phyloP scores from a whole-genome alignment of 1,284 basidiomycete genomes.

The Trametes hirsuta region DNA sequence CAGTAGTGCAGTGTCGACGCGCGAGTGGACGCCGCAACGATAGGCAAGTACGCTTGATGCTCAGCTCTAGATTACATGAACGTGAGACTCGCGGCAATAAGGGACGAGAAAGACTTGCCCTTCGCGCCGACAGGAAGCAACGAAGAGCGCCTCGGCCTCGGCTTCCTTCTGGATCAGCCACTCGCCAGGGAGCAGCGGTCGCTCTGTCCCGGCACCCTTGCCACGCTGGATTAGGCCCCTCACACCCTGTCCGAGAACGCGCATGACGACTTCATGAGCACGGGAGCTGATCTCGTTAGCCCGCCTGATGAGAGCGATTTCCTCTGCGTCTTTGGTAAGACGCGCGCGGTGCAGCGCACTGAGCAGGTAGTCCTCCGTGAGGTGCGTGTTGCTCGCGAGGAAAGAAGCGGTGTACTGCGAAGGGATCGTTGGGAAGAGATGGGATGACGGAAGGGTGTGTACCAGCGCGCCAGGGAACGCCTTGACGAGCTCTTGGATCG shows the following conservation, averaged over 20 bases:
- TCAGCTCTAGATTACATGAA: slow-evolving; percentile 53
- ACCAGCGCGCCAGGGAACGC: slow-evolving; percentile 61
- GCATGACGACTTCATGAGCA: slow-evolving; percentile 90
- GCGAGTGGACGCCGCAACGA: slow-evolving; percentile 82
- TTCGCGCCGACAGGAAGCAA: slow-evolving; percentile 82
- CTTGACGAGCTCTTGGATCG: slow-evolving; percentile 57
- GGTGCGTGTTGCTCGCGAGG: slow-evolving; percentile 37
- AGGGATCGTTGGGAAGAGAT: slow-evolving; percentile 57
- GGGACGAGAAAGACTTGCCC: slow-evolving; percentile 54
- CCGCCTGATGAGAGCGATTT: slow-evolving; percentile 73
- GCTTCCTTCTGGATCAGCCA: slow-evolving; percentile 91
- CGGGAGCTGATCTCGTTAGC: slow-evolving; percentile 86
- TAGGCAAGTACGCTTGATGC: slow-evolving; percentile 90
- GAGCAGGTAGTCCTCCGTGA: slow-evolving; percentile 66
- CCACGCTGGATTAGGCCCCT: slow-evolving; percentile 52
- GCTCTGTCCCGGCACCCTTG: slow-evolving; percentile 48
- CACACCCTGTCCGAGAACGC: slow-evolving; percentile 80
- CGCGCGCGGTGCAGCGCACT: slow-evolving; percentile 77
- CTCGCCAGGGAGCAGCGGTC: slow-evolving; percentile 67
- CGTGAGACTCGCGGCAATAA: background rate
- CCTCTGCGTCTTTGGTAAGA: slow-evolving; percentile 73
- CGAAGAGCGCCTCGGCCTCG: slow-evolving; percentile 90
- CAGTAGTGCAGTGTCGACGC: slow-evolving; percentile 92
- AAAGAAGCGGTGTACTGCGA: slow-evolving; percentile 45
- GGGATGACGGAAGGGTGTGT: slow-evolving; percentile 65